phyloP scores from a whole-genome alignment of 768 basidiomycete species.

The Suillus fuscotomentosus region DNA sequence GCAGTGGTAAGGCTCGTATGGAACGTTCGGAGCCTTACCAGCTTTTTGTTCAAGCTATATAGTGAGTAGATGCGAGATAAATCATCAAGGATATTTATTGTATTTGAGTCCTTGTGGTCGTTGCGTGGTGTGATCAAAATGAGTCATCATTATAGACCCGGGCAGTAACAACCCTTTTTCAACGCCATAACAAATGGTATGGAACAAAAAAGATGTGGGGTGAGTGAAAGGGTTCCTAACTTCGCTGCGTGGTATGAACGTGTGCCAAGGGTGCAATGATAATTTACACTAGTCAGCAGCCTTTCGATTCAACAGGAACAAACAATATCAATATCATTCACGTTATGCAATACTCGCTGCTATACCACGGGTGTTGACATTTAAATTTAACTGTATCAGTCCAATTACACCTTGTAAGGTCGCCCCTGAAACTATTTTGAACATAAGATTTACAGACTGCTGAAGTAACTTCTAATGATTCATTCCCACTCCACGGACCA shows the following conservation, averaged over 20 bases:
- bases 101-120: neutral
- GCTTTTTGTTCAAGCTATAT: slow-evolving; percentile 15
- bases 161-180: neutral
- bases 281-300: neutral
- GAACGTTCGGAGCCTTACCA: slow-evolving; percentile 21
- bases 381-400: neutral
- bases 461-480: neutral
- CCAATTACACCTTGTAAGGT: neutral
- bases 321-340: neutral
- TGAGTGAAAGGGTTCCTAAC: neutral
- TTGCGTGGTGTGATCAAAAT: neutral
- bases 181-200: neutral
- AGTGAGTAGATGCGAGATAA: neutral
- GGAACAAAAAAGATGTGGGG: neutral
- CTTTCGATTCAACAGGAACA: neutral
- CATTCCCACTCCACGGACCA: neutral
- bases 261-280: neutral
- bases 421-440: neutral
- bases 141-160: neutral
- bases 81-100: neutral
- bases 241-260: neutral
- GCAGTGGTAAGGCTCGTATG: slow-evolving; percentile 15
- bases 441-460: neutral
- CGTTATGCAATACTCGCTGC: neutral
- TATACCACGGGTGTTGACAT: neutral